These are phyloP conservation scores for Corymbia calophylla DNA, from an alignment of 441 rosid species.

Conservation along the genomic window DNA sequence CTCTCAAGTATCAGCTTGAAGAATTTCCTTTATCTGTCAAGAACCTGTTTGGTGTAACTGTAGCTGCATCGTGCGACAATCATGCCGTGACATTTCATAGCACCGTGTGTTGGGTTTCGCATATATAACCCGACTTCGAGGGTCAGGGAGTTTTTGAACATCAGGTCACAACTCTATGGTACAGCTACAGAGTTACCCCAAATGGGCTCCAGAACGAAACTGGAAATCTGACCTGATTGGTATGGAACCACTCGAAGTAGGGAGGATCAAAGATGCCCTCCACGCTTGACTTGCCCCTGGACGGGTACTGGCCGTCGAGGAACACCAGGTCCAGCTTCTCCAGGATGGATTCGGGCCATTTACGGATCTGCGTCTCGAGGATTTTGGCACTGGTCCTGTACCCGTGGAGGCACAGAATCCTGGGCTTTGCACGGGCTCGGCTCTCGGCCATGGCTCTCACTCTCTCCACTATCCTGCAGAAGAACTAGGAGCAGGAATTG, in stretches of 20 bases:
- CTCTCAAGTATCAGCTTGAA: not conserved
- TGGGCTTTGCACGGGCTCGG: slow-evolving; percentile 18
- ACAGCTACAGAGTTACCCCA: not conserved
- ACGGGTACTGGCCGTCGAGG: slow-evolving; percentile 47
- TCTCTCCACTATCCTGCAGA: not conserved
- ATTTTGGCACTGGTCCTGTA: slow-evolving; percentile 53
- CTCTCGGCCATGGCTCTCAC: not conserved
- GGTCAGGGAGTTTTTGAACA: no score
- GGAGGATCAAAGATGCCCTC: slow-evolving; percentile 52
- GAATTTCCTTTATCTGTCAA: not conserved
- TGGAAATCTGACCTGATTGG: slow-evolving; percentile 15
- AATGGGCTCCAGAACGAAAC: not conserved
- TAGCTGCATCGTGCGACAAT: no score
- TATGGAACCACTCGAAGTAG: slow-evolving; percentile 50
- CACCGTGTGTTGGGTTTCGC: no score
- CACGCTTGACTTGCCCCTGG: slow-evolving; percentile 31
- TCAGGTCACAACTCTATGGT: not conserved
- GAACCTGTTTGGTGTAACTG: no score
- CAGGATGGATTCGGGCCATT: slow-evolving; percentile 35
- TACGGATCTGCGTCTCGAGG: slow-evolving; percentile 16
- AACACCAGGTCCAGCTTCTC: slow-evolving; percentile 37
- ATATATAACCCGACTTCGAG: no score
- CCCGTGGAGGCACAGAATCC: slow-evolving; percentile 55
- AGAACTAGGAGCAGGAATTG: not conserved
- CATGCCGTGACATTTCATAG: no score